phyloP scores from a whole-genome alignment of 1,284 basidiomycete genomes.

The Ganoderma lucidum region DNA sequence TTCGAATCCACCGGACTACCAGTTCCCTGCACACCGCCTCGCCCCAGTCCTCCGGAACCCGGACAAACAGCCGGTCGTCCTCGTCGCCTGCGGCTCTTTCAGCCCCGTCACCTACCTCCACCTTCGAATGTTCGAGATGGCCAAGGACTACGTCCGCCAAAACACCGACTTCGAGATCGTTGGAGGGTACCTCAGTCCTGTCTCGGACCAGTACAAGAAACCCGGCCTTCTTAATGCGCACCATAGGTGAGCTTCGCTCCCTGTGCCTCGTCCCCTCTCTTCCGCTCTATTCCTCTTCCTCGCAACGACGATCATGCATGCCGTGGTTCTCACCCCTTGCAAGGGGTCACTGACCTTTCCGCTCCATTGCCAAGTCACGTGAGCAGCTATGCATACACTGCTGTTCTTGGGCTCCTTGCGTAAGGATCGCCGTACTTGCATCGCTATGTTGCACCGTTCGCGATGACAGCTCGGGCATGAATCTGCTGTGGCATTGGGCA shows the following conservation, averaged over 20 bases:
- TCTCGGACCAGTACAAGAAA: conserved; percentile 94
- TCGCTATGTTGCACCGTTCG: neutral
- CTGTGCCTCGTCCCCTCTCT: neutral
- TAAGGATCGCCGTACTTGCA: neutral
- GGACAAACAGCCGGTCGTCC: conserved; percentile 74
- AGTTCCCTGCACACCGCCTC: conserved; percentile 73
- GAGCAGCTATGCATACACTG: conserved; percentile 3
- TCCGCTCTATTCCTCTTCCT: neutral
- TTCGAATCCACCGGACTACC: conserved; percentile 67
- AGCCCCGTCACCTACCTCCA: conserved; percentile 85
- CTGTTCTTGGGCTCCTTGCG: neutral
- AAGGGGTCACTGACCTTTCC: conserved; percentile 3
- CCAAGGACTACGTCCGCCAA: conserved; percentile 93
- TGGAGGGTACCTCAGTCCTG: conserved; percentile 94
- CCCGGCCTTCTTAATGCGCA: conserved; percentile 83
- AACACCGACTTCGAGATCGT: conserved; percentile 94
- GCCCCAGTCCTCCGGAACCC: conserved; percentile 63
- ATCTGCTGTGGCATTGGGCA: neutral
- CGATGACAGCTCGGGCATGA: neutral
- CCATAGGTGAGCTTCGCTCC: conserved; percentile 64
- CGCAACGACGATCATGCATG: neutral
- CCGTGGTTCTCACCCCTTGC: conserved; percentile 37
- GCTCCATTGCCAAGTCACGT: conserved; percentile 24
- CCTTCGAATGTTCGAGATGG: conserved; percentile 98
- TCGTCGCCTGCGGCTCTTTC: conserved; percentile 85